Evolutionary conservation across 1,284 basidiomycete species (phyloP), one percentile per base, ranked within the genome.

Genomic region (Gomphus bonarii): DNA sequence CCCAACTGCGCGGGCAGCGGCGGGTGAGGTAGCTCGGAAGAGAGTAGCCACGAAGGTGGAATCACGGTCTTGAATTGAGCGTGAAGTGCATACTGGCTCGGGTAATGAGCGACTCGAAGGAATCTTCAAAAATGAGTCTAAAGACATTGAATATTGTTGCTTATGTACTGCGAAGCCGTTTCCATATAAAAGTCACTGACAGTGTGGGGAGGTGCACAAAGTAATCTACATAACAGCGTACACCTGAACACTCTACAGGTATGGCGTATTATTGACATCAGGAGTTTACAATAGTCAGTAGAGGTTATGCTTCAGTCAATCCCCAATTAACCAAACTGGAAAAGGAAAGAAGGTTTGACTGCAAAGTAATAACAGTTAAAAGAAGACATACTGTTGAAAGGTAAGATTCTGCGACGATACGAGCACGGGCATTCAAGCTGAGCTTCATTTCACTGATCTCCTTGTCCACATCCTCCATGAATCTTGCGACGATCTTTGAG

Each of bases 401-500:
- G 66, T 91, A 91, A 8, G 88, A 88, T 68, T 99, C 97, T 35
- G 97, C 97, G 30, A 99, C 95, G 59, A 91, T 98, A 72, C 97
- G 90, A 1, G 97, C 95, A 59, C 97, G 82, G 31, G 95, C 94
- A 66, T 99, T 99, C 60, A 99, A 76, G 64, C 88, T 88, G 8
- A 93, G 80, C 67, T 91, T 91, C 87, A 92, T 91, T 68, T 90
- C 86, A 60, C 88, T 91, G 67, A 93, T 92, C 68, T 91, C 90
- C 69, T 86, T 90, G 68, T 92, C 91, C 3, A 98, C 94, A 65
- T 98, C 94, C 68, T 98, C 94, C 95, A 98, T 98, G 69, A 98
- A 97, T 68, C 88, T n/a, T 91, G 62, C 25, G 40, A 50, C 57
- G 59, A 30, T 56, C 31, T 33, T 56, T 46, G 30, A 49, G 7